These are phyloP conservation scores for Cyberlindnera amylophila DNA, from an alignment of 805 yeast species.

Conservation along the genomic window DNA sequence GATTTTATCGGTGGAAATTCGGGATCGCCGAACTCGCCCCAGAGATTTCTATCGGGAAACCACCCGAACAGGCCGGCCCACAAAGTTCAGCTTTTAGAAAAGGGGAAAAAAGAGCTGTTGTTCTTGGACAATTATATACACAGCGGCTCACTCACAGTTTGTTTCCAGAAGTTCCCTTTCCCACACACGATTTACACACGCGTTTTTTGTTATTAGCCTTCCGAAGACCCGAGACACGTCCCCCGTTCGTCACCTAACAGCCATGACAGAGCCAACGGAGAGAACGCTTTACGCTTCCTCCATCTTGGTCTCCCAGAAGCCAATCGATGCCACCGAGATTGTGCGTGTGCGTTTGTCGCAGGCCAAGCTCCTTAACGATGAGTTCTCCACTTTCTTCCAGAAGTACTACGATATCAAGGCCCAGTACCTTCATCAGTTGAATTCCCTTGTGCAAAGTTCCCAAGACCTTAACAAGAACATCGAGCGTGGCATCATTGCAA, in stretches of 20 bases:
- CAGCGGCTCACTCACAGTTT: too few species aligned
- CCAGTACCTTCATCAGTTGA: constrained; percentile 21
- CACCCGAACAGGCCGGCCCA: too few species aligned
- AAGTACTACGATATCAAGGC: constrained; percentile 32
- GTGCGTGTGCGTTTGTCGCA: constrained; percentile 53
- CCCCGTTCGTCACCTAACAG: background rate
- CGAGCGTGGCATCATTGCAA: constrained; percentile 31
- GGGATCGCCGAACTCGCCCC: too few species aligned
- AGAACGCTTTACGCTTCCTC: constrained; percentile 38
- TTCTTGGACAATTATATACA: too few species aligned
- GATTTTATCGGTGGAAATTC: too few species aligned
- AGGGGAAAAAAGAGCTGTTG: too few species aligned
- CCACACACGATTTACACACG: too few species aligned
- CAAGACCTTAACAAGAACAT: constrained; percentile 33
- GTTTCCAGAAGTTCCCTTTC: too few species aligned
- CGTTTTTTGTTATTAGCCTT: too few species aligned
- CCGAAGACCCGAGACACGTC: too few species aligned
- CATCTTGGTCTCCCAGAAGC: constrained; percentile 43
- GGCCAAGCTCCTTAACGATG: constrained; percentile 53
- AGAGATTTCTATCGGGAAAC: too few species aligned
- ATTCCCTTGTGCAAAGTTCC: constrained; percentile 19
- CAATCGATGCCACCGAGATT: constrained; percentile 57
- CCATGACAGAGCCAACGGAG: constrained; percentile 15
- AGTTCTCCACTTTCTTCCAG: constrained; percentile 57
- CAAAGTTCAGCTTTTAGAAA: too few species aligned